These are phyloP conservation scores for Populus simonii DNA, from an alignment of 345 rosid genomes.

Conservation along the genomic window DNA sequence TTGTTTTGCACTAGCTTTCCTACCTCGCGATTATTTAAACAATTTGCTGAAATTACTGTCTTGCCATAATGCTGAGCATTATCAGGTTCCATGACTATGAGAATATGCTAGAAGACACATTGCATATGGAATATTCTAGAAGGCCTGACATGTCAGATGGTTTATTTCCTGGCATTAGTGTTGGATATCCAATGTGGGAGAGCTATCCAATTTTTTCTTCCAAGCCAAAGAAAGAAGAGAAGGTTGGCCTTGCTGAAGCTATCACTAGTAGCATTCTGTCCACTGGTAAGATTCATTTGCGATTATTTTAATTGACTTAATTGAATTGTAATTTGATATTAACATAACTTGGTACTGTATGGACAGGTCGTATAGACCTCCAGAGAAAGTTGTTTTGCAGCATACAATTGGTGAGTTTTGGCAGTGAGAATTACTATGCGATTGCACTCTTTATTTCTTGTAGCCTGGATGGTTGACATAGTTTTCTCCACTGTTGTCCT, in stretches of 20 bases:
- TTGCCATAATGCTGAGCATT: background rate
- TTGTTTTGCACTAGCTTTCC: slow-evolving; percentile 4
- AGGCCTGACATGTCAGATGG: slow-evolving; percentile 55
- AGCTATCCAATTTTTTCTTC: slow-evolving; percentile 52
- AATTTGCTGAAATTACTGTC: slow-evolving; percentile 3
- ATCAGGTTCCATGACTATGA: slow-evolving; percentile 80
- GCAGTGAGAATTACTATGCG: background rate
- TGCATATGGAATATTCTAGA: slow-evolving; percentile 76
- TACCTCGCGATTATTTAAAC: background rate
- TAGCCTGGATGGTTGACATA: slow-evolving; percentile 17
- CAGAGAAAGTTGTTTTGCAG: slow-evolving; percentile 81
- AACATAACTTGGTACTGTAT: slow-evolving; percentile 12
- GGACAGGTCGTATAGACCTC: slow-evolving; percentile 84
- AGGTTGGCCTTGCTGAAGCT: slow-evolving; percentile 94
- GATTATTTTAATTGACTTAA: background rate
- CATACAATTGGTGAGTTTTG: slow-evolving; percentile 71
- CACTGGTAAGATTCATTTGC: slow-evolving; percentile 50
- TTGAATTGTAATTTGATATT: slow-evolving; percentile 11
- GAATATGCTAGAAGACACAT: slow-evolving; percentile 89
- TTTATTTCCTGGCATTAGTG: slow-evolving; percentile 43
- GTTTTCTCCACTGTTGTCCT: slow-evolving; percentile 35
- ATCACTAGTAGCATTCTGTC: slow-evolving; percentile 81
- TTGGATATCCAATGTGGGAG: slow-evolving; percentile 84
- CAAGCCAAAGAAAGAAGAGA: slow-evolving; percentile 91
- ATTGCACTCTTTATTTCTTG: background rate